Conservation (phyloP, 208 protist genomes). For the Trypanosoma platydactyli region DNA sequence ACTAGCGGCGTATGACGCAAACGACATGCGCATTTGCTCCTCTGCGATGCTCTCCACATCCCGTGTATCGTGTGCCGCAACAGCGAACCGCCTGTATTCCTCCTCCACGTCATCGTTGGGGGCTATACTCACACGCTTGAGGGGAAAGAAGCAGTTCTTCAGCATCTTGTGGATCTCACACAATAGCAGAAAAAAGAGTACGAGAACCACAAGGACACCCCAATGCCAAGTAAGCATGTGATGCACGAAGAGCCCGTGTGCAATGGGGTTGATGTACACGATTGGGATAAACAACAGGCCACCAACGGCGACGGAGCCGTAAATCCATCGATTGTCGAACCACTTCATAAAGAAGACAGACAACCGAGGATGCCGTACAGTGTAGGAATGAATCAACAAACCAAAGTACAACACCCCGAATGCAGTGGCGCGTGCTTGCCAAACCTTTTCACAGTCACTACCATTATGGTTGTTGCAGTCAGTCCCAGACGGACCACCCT, state of each 20-base stretch:
- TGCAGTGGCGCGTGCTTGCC: constrained; percentile 73
- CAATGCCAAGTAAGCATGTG: constrained; percentile 87
- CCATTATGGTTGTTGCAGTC: constrained; percentile 64
- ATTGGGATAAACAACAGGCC: constrained; percentile 69
- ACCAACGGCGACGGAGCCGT: constrained; percentile 52
- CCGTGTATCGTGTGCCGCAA: constrained; percentile 44
- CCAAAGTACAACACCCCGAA: constrained; percentile 88
- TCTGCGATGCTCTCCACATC: constrained; percentile 66
- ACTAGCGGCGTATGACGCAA: constrained; percentile 62
- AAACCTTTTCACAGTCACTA: constrained; percentile 58
- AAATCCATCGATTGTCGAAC: constrained; percentile 88
- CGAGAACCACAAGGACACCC: constrained; percentile 56
- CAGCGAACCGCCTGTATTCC: constrained; percentile 74
- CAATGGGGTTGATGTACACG: constrained; percentile 74
- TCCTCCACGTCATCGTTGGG: constrained; percentile 37
- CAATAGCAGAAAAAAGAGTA: constrained; percentile 52
- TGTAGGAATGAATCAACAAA: constrained; percentile 90
- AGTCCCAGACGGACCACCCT: constrained; percentile 43
- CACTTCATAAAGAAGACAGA: constrained; percentile 85
- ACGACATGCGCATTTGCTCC: constrained; percentile 87
- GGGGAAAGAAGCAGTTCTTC: constrained; percentile 83
- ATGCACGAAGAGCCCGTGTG: constrained; percentile 73
- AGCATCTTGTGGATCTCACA: constrained; percentile 85
- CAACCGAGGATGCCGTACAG: constrained; percentile 70
- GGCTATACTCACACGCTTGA: constrained; percentile 36